Conservation (phyloP, 441 rosid species). For the Melastoma candidum region DNA sequence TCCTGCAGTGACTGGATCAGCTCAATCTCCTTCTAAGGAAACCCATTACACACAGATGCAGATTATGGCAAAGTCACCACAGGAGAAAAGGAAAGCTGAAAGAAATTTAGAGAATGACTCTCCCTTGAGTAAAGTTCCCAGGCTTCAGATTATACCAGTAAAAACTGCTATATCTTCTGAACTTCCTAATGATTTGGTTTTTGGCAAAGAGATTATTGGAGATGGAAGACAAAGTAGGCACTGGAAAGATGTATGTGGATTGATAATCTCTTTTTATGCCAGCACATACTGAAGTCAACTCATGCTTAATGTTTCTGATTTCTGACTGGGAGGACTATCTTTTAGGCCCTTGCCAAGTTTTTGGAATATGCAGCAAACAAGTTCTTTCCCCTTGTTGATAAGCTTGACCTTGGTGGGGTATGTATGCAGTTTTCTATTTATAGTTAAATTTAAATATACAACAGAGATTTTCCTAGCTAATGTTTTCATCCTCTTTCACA, state of each 20-base stretch:
- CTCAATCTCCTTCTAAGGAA: slow-evolving; percentile 15
- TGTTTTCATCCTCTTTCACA: slow-evolving; percentile 12
- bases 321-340: slow-evolving; percentile 11
- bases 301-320: slow-evolving; percentile 8
- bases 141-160: slow-evolving; percentile 28
- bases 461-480: slow-evolving; percentile 2
- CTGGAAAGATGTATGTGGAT: slow-evolving; percentile 51
- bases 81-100: slow-evolving; percentile 10
- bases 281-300: slow-evolving; percentile 3
- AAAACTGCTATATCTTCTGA: slow-evolving; percentile 21
- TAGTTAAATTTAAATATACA: background rate
- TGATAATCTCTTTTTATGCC: slow-evolving; percentile 11
- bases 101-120: slow-evolving; percentile 23
- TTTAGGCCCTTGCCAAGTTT: slow-evolving; percentile 55
- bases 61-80: too few relatives aligned
- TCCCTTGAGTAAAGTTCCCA: slow-evolving; percentile 21
- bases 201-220: slow-evolving; percentile 21
- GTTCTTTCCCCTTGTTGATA: slow-evolving; percentile 39
- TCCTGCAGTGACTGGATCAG: too few relatives aligned
- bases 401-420: slow-evolving; percentile 47
- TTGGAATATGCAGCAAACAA: slow-evolving; percentile 36
- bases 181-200: slow-evolving; percentile 21
- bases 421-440: background rate
- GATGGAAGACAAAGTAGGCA: slow-evolving; percentile 27
- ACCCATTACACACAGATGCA: slow-evolving; percentile 16